These are phyloP conservation scores for Arthrobotrys iridis DNA, from an alignment of 2,329 filamentous ascomycete species.

Conservation along the genomic window DNA sequence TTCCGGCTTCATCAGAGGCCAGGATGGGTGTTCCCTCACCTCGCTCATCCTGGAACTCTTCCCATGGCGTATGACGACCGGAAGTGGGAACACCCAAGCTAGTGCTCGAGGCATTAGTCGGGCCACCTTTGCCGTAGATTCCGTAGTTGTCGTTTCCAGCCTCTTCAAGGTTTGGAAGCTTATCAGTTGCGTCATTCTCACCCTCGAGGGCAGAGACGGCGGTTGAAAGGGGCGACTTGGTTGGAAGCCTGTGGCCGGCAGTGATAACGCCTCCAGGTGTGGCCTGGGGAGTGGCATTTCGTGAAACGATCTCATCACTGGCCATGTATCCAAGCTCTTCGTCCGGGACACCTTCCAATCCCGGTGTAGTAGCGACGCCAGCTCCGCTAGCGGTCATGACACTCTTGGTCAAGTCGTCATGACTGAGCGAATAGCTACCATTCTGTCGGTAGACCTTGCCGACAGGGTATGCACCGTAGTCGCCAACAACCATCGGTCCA, in stretches of 20 bases:
- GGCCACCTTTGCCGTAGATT: constrained; percentile 31
- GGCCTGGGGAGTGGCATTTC: constrained; percentile 75
- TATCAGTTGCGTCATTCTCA: constrained; percentile 57
- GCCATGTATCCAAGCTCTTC: constrained; percentile 92
- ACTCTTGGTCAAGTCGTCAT: constrained; percentile 68
- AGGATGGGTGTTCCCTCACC: constrained; percentile 52
- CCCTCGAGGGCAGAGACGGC: constrained; percentile 63
- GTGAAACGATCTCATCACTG: constrained; percentile 81
- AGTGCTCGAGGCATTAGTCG: constrained; percentile 38
- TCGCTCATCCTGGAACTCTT: constrained; percentile 50
- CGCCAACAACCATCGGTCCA: constrained; percentile 58
- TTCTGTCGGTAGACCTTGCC: constrained; percentile 46
- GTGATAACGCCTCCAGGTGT: constrained; percentile 60
- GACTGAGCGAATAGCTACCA: constrained; percentile 75
- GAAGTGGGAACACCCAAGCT: constrained; percentile 48
- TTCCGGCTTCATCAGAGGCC: constrained; percentile 52
- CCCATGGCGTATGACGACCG: constrained; percentile 51
- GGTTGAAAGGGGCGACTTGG: constrained; percentile 46
- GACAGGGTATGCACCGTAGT: constrained; percentile 47
- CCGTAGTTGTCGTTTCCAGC: constrained; percentile 38
- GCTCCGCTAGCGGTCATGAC: constrained; percentile 56
- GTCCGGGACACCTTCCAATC: constrained; percentile 76
- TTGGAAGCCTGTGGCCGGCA: constrained; percentile 36
- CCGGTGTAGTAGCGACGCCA: constrained; percentile 65
- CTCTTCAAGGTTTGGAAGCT: constrained; percentile 41